Conservation (phyloP, 352 stramenopile genomes). For the Pythium biforme region DNA sequence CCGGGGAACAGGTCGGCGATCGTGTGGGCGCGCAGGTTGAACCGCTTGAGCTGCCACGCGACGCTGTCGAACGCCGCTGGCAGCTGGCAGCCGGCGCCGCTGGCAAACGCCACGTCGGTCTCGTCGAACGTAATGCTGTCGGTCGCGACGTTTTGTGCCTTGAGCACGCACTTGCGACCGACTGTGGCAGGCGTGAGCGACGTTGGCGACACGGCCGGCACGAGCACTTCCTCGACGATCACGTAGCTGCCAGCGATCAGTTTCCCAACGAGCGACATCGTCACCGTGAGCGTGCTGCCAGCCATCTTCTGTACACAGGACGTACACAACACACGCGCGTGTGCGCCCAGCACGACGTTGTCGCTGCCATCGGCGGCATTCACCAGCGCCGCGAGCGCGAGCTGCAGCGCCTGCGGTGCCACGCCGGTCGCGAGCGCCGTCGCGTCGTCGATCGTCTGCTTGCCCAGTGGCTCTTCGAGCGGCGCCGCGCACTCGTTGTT, state of each 20-base stretch:
- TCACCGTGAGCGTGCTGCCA: constrained; percentile 35
- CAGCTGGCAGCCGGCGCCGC: constrained; percentile 41
- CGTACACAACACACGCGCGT: constrained; percentile 43
- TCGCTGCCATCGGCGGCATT: constrained; percentile 21
- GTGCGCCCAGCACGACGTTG: constrained; percentile 32
- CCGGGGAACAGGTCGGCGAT: constrained; percentile 63
- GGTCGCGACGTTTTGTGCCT: constrained; percentile 11
- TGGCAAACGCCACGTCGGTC: constrained; percentile 22
- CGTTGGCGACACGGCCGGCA: constrained; percentile 28
- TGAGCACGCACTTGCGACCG: constrained; percentile 51
- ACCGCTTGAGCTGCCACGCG: constrained; percentile 55
- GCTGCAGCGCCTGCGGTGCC: constrained; percentile 32
- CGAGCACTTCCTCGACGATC: constrained; percentile 56
- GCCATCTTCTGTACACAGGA: constrained; percentile 62
- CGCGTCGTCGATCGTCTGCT: constrained; percentile 41
- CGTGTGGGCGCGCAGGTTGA: constrained; percentile 59
- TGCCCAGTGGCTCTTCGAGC: constrained; percentile 40
- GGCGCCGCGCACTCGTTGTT: constrained; percentile 56
- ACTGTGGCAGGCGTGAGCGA: constrained; percentile 39
- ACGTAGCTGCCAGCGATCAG: constrained; percentile 47
- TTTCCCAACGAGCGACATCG: constrained; percentile 23
- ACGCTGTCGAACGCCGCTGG: constrained; percentile 45
- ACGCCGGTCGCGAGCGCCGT: constrained; percentile 37
- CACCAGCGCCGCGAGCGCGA: constrained; percentile 36
- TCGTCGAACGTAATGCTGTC: constrained; percentile 21